phyloP scores from a whole-genome alignment of 2,329 filamentous ascomycete species.

The Ophiostoma quercus region DNA sequence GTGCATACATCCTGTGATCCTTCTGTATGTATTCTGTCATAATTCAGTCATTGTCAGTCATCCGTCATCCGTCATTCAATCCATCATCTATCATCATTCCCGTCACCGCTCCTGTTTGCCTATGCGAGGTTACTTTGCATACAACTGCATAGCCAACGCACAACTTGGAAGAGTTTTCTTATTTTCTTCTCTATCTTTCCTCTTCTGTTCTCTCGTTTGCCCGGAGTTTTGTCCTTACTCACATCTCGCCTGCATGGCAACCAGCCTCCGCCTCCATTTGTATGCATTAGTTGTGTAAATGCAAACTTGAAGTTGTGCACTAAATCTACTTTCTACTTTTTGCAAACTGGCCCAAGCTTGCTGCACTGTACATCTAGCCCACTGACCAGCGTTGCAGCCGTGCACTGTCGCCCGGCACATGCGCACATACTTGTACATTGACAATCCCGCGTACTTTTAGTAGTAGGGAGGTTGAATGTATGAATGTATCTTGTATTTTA shows the following conservation, averaged over 20 bases:
- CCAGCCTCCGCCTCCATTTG: no score
- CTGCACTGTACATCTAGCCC: no score
- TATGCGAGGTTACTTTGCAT: not conserved
- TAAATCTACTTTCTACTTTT: not conserved
- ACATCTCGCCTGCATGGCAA: not conserved
- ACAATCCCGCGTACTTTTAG: not conserved
- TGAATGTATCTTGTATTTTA: no score
- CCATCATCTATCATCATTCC: no score
- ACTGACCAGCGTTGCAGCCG: not conserved
- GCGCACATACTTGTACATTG: not conserved
- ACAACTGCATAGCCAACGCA: not conserved
- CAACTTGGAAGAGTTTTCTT: not conserved
- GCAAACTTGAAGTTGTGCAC: not conserved
- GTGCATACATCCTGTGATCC: not conserved
- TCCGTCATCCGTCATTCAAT: no score
- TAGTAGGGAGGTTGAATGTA: no score
- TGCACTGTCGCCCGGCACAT: constrained; percentile 7
- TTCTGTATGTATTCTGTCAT: not conserved
- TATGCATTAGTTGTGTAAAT: not conserved
- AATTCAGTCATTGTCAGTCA: not conserved
- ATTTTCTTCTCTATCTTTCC: no score
- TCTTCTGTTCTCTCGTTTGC: no score
- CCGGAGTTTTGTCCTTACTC: not conserved
- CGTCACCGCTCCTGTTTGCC: not conserved
- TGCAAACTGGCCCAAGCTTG: not conserved